Evolutionary conservation across 1,284 basidiomycete species (phyloP), one percentile per base, ranked within the genome.

Genomic region (Melampsora americana): DNA sequence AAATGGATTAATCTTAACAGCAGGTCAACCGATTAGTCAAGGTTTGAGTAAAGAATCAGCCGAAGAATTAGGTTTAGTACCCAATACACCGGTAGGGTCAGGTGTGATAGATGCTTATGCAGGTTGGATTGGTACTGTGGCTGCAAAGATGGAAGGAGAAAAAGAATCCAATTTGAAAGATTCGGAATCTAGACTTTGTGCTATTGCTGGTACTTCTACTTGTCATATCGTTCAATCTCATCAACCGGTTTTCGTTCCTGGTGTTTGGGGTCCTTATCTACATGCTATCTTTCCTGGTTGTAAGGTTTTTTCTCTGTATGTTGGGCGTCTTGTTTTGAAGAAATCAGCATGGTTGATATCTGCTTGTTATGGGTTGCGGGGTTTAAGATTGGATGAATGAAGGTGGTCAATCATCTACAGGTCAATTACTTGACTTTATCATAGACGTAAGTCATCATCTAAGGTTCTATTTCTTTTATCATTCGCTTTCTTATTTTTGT

Each of bases 31-130:
- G 0, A 90, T 99, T 1, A 95, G 94, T 0, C 84, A 86, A 4
- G 96, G 95, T 0, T 85, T 99, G 35, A 90, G 89, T 23, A 88
- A 88, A 81, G 82, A 85, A 71, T 91, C 93, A 0, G 95, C 95
- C 0, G 85, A 87, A 60, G 93, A 98, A 80, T 86, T 97, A 12
- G 95, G 95, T 0, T 84, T 99, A 53, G 79, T 87, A 0, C 89
- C 90, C 79, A 94, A 95, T n/a, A 98, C 92, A 0, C 89, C 94
- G 0, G 93, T 98, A 23, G 95, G 95, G 6, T 95, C 92, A 79
- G 95, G 89, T 28, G 88, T 99, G 64, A 97, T 99, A 80, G 95
- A 99, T 80, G 95, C 95, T 87, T 97, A 98, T 83, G 93, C 95
- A 1, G 95, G 95, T n/a, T 99, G 95, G 95, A 86, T 99, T 80